Evolutionary conservation across 495 filamentous ascomycete species (phyloP), one percentile per base, ranked within the genome.

Genomic region (Hypoxylon trugodes): DNA sequence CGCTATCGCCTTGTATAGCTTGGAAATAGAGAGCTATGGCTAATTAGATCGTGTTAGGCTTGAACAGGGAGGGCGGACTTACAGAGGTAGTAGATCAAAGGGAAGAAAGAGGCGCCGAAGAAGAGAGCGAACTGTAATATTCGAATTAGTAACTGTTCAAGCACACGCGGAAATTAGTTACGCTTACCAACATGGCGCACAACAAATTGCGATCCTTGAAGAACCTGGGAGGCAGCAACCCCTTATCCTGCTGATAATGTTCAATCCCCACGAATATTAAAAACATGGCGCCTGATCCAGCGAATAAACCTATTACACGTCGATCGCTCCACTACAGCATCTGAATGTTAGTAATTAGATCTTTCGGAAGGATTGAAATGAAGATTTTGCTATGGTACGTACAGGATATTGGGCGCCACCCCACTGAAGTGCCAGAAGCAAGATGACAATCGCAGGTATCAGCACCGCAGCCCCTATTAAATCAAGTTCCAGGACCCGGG

Each of bases 11-110:
- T 66, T 93, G 87, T 77, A 96, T 87, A 15, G 90, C 90, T 69
- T 97, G 93, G 81, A 97, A 96, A 85, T 90, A 97, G 49, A 95
- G 86, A 0, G 93, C 76, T 78, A 57, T 1, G 5, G 2, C 13
- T 1, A 21, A 55, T 46, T 21, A 55, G 33, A 12, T 13, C 19
- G 16, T 28, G n/a, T 22, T 21, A 35, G 9, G 9, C 12, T 22
- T 1, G 8, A 4, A 7, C 2, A 10, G 19, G 8, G 9, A 19
- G 15, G 24, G 3, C 33, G 13, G 30, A 16, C 76, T 75, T 57
- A 80, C 76, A 91, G 10, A 96, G 75, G 74, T 91, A 89, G 71
- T 86, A 92, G 18, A 88, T 77, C 15, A 90, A 67, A 25, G 89
- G 76, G 62, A 94, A 88, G 74, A 93, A 91, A 0, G 81, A 73